Base-by-base conservation (phyloP, 176 grass and related monocot species). In the Oryza longistaminata region DNA sequence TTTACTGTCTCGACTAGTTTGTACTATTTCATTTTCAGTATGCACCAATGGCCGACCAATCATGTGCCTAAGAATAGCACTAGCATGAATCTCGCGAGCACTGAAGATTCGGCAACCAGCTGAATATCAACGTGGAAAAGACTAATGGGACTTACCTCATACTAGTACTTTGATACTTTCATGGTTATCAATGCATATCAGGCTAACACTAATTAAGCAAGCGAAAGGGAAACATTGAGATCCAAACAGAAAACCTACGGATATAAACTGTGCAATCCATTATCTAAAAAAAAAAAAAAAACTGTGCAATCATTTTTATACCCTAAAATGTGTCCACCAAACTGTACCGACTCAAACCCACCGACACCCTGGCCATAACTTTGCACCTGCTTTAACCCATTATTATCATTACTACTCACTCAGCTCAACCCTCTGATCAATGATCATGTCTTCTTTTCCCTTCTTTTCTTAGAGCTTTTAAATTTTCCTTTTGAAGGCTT, bases 341-440 rank as follows among this genome's bases (percentile, higher is more conserved):
- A 77, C 58, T 70, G 66, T 72, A 22, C 72, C 73, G 14, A 71
- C 73, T 24, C 21, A 76, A 77, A 39, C 39, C 66, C 80, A 88
- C 80, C 86, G 80, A 83, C 86, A 83, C 66, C 42, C 61, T 64
- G 62, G 10, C 68, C 72, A 44, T 55, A 55, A 81, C 55, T 72
- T 72, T 53, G 46, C 21, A 5, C 43, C 15, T 81, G 66, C 71
- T 43, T 65, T 77, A 3, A 29, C 58, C 64, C 49, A 76, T 82
- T 70, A 66, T 71, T 70, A 66, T 71, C 50, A 76, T 82, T 70
- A 71, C 64, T 33, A 34, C 72, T 45, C 50, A 15, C 55, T 60
- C 75, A 45, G 17, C 33, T 74, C 21, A 26, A 21, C 13, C 7
- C 24, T 35, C 9, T 62, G 12, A 4, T 84, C 45, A 3, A 80